These are phyloP conservation scores for Cercospora sesami DNA, from an alignment of 2,329 filamentous ascomycete species.

Conservation along the genomic window DNA sequence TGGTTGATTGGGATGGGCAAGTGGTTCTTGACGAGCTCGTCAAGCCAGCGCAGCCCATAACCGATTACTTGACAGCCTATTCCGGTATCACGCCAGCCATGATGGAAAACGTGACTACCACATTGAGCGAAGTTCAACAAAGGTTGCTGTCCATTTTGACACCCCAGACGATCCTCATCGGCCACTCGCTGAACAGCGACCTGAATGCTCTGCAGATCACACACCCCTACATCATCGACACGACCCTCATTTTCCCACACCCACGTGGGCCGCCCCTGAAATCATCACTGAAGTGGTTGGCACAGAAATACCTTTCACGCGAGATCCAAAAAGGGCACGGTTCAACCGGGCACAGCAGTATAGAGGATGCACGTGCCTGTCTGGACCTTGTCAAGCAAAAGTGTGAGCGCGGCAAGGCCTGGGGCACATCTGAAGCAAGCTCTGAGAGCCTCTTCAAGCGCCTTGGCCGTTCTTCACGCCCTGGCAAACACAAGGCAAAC, in stretches of 20 bases:
- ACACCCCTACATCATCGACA: constrained; percentile 93
- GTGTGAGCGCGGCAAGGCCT: constrained; percentile 85
- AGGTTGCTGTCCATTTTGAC: constrained; percentile 70
- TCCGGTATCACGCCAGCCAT: constrained; percentile 90
- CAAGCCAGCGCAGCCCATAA: constrained; percentile 83
- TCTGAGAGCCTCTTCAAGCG: constrained; percentile 89
- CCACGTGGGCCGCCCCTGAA: constrained; percentile 86
- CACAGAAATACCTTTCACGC: constrained; percentile 78
- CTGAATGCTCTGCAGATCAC: constrained; percentile 80
- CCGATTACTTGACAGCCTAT: constrained; percentile 79
- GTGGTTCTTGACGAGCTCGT: constrained; percentile 87
- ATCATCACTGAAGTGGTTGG: constrained; percentile 84
- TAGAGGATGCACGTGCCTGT: constrained; percentile 88
- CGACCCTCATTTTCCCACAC: constrained; percentile 85
- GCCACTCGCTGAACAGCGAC: constrained; percentile 80
- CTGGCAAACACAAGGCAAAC: constrained; percentile 44
- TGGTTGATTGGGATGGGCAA: constrained; percentile 81
- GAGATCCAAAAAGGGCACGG: constrained; percentile 82
- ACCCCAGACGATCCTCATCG: constrained; percentile 71
- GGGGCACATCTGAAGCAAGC: constrained; percentile 76
- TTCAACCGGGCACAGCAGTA: constrained; percentile 77
- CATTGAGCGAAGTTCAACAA: constrained; percentile 76
- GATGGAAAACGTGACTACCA: constrained; percentile 80
- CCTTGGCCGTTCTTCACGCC: constrained; percentile 54
- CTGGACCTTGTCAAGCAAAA: constrained; percentile 94